Evolutionary conservation across 73 alveolate genomes (phyloP), one percentile per base, ranked within the genome.

Genomic region (Urostyla sp.): DNA sequence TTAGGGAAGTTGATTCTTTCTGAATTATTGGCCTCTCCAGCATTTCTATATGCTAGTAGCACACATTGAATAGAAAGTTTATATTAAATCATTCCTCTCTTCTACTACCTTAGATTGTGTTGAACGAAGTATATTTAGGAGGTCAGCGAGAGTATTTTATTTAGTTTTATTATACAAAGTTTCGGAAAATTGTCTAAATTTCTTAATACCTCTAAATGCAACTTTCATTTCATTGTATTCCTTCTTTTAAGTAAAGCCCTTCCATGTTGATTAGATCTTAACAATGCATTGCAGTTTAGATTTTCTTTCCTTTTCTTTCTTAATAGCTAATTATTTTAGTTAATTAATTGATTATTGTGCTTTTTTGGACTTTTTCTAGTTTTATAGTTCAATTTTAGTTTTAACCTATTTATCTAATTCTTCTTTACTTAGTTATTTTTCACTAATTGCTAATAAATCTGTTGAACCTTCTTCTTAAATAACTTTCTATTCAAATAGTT

Each of bases 191-290:
- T 46, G 15, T 31, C 79, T 63, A 24, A 63, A 26, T 5, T 24
- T 50, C 60, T 63, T 63, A 24, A 63, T 48, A 15, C 44, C 44
- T 10, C 60, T n/a, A 21, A 63, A 31, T 15, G 37, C 44, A 16
- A 26, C 60, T 43, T 24, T 40, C 18, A 63, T 3, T 1, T 2
- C 30, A 2, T 21, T 8, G 27, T 20, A 63, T 18, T 63, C 79
- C 21, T 63, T 20, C 36, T 60, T 63, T 6, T 38, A 16, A 1
- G 4, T 0, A 36, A 43, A 46, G 20, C 79, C 79, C 44, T 63
- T 63, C 79, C 79, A 63, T 40, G 44, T 16, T 23, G 37, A 43
- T 43, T 63, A 43, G n/a, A 63, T 63, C 60, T 40, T 63, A 40
- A 63, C 44, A 7, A 60, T 60, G 28, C 79, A 63, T 38, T 37